Evolutionary conservation across 768 basidiomycete genomes (phyloP).

Genomic region (Lactifluus pinguis): DNA sequence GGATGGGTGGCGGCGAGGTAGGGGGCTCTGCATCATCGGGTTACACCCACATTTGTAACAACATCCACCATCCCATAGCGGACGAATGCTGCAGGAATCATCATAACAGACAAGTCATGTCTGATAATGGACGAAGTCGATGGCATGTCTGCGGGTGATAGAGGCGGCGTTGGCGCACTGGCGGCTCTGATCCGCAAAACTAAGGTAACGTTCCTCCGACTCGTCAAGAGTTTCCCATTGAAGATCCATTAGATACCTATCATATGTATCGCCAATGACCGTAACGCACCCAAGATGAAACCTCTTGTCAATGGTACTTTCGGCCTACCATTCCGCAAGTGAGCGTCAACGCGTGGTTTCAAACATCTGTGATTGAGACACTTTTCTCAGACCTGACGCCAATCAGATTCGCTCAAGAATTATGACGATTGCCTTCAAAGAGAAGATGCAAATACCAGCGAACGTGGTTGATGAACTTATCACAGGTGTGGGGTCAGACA

Average conservation of each 20-base stretch:
- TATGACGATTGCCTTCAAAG: constrained; percentile 83
- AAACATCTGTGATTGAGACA: neutral
- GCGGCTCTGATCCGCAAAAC: constrained; percentile 90
- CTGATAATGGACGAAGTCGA: constrained; percentile 99
- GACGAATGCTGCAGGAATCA: constrained; percentile 60
- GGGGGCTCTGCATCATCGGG: constrained; percentile 10
- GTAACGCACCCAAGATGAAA: constrained; percentile 80
- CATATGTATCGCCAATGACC: constrained; percentile 95
- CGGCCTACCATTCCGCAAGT: constrained; percentile 73
- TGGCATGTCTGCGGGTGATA: constrained; percentile 96
- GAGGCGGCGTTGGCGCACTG: constrained; percentile 92
- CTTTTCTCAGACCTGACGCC: constrained; percentile 57
- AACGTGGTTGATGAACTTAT: constrained; percentile 92
- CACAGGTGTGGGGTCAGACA: constrained; percentile 84
- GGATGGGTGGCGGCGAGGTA: constrained; percentile 53
- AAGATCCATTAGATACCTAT: constrained; percentile 65
- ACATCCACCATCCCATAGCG: constrained; percentile 26
- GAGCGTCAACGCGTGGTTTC: constrained; percentile 18
- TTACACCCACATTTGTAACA: neutral
- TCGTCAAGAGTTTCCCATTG: neutral
- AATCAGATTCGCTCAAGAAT: constrained; percentile 75
- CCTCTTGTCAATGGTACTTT: constrained; percentile 68
- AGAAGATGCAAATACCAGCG: constrained; percentile 86
- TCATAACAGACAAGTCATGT: constrained; percentile 71
- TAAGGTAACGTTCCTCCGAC: constrained; percentile 40